Conservation (phyloP, 2,329 filamentous ascomycete genomes). For the Coleophoma cylindrospora region DNA sequence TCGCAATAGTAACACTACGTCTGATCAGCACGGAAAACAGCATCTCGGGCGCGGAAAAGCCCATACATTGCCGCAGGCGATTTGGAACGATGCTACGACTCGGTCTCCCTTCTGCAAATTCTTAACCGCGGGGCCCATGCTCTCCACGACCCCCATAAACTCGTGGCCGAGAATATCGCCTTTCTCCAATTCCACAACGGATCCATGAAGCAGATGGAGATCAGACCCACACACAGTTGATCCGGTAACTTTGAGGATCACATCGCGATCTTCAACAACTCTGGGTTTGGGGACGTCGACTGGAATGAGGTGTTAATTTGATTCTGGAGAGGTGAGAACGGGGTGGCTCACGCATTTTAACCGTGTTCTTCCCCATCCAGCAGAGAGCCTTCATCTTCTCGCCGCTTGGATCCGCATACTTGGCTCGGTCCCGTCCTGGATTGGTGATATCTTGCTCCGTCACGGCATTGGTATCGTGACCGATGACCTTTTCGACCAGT, state of each 20-base stretch:
- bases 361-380: conserved; percentile 79
- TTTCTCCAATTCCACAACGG: conserved; percentile 40
- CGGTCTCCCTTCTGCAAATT: conserved; percentile 56
- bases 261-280: conserved; percentile 68
- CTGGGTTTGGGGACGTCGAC: conserved; percentile 65
- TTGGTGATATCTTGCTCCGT: conserved; percentile 66
- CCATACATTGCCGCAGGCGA: conserved; percentile 57
- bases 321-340: neutral
- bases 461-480: conserved; percentile 60
- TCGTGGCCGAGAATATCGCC: conserved; percentile 51
- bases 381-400: conserved; percentile 74
- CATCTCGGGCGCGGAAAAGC: conserved; percentile 10
- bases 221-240: conserved; percentile 30
- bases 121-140: conserved; percentile 43
- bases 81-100: conserved; percentile 84
- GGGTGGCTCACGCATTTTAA: conserved; percentile 52
- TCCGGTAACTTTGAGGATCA: conserved; percentile 71
- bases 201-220: conserved; percentile 29
- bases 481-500: conserved; percentile 59
- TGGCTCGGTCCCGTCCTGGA: conserved; percentile 45
- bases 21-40: neutral
- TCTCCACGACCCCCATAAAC: conserved; percentile 44
- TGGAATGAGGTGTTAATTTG: conserved; percentile 13
- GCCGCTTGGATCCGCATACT: conserved; percentile 42
- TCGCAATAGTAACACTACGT: conserved; percentile 68